Percentiles rank a stretch among this genome's conserved stretches.
Conservation (phyloP, 1,284 basidiomycete genomes). For the Clitocybe nebularis region DNA sequence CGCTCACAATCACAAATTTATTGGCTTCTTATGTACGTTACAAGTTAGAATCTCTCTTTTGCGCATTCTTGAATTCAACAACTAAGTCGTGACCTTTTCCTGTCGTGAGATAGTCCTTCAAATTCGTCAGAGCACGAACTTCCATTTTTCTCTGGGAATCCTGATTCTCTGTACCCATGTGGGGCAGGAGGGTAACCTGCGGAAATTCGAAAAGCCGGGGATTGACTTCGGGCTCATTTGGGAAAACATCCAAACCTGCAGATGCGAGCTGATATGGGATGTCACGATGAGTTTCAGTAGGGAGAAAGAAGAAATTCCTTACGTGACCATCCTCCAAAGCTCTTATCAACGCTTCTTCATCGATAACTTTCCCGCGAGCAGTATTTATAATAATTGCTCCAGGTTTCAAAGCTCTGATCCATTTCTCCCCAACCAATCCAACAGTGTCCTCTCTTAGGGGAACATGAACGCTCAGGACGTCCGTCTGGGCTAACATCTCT, state of each 20-base stretch:
- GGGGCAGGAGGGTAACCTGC: slow-evolving; percentile 81
- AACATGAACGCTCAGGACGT: slow-evolving; percentile 78
- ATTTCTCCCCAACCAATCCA: slow-evolving; percentile 71
- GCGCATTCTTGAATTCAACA: slow-evolving; percentile 45
- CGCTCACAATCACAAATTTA: no score
- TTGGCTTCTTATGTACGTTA: slow-evolving; percentile 7
- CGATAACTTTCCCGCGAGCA: slow-evolving; percentile 85
- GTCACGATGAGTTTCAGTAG: background rate
- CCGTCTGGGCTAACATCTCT: slow-evolving; percentile 70
- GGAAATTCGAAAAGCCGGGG: slow-evolving; percentile 76
- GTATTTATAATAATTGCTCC: slow-evolving; percentile 86
- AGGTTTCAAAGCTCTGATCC: slow-evolving; percentile 79
- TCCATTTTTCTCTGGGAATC: slow-evolving; percentile 85
- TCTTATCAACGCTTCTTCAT: slow-evolving; percentile 82
- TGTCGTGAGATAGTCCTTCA: slow-evolving; percentile 61
- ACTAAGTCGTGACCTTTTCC: slow-evolving; percentile 67
- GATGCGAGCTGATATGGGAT: slow-evolving; percentile 58
- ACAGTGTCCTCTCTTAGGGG: slow-evolving; percentile 73
- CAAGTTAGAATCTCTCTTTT: slow-evolving; percentile 10
- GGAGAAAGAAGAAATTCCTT: slow-evolving; percentile 25
- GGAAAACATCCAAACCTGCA: slow-evolving; percentile 88
- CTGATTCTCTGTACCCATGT: slow-evolving; percentile 86
- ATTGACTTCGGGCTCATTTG: slow-evolving; percentile 84
- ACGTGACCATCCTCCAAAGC: slow-evolving; percentile 86
- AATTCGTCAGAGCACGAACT: slow-evolving; percentile 68